These are phyloP conservation scores for Acer negundo DNA, from an alignment of 345 rosid genomes.

Conservation along the genomic window DNA sequence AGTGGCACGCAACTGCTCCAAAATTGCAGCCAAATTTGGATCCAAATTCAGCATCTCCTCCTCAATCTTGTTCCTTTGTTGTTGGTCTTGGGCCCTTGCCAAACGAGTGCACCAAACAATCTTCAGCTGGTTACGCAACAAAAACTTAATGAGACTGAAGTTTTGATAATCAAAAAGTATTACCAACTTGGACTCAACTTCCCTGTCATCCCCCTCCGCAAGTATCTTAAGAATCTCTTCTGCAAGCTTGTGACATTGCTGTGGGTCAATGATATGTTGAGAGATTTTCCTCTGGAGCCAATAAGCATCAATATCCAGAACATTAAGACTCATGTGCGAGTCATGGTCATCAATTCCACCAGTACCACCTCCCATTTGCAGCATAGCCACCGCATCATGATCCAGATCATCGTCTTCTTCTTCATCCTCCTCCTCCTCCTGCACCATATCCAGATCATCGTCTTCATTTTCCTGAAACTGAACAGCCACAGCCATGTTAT, in stretches of 20 bases:
- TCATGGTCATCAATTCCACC: constrained; percentile 78
- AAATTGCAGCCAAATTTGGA: constrained; percentile 68
- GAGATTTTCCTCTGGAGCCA: constrained; percentile 97
- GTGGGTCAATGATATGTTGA: constrained; percentile 83
- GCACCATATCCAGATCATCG: constrained; percentile 83
- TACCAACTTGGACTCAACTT: constrained; percentile 71
- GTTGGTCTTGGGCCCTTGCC: constrained; percentile 89
- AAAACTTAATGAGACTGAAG: constrained; percentile 73
- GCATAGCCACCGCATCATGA: constrained; percentile 51
- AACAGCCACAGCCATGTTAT: constrained; percentile 87
- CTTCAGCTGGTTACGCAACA: constrained; percentile 71
- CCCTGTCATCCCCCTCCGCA: constrained; percentile 82
- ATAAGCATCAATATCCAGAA: constrained; percentile 94
- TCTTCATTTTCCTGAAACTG: constrained; percentile 91
- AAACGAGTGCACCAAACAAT: constrained; percentile 94
- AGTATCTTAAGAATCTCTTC: constrained; percentile 92
- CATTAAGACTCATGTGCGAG: constrained; percentile 62
- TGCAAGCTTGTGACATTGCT: constrained; percentile 81
- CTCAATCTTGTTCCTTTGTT: constrained; percentile 75
- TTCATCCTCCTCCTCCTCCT: constrained; percentile 83
- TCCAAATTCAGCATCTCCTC: constrained; percentile 78
- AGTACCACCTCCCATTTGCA: constrained; percentile 64
- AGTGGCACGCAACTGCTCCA: constrained; percentile 92
- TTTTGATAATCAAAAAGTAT: constrained; percentile 60
- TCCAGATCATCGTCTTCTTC: no score